phyloP scores from a whole-genome alignment of 2,329 filamentous ascomycete species.

The Pestalotiopsis sp. region DNA sequence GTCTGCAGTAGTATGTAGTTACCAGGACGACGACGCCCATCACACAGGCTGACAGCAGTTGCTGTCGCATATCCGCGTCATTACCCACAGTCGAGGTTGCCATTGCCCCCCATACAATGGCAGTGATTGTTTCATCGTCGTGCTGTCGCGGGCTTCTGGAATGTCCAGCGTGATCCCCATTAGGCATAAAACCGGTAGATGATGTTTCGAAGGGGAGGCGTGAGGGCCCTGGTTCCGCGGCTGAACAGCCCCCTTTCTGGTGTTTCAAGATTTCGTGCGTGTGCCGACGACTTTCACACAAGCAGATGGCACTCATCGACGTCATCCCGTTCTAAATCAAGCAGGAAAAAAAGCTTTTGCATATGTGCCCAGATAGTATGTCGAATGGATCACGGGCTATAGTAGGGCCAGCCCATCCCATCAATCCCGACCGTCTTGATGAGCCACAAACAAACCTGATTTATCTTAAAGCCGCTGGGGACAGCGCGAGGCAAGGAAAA shows the following conservation, averaged over 20 bases:
- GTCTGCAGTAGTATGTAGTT: background rate
- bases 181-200: background rate
- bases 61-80: slow-evolving; percentile 4
- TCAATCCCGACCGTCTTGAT: background rate
- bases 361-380: background rate
- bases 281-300: background rate
- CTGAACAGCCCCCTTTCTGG: slow-evolving; percentile 4
- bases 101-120: background rate
- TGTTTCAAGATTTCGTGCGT: slow-evolving; percentile 6
- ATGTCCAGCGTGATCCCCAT: background rate
- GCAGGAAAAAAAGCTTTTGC: background rate
- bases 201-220: background rate
- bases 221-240: background rate
- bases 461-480: background rate
- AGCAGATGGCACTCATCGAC: slow-evolving; percentile 3
- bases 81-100: background rate
- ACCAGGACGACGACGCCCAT: background rate
- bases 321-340: background rate
- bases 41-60: background rate
- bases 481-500: background rate
- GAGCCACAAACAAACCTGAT: background rate
- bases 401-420: too few species aligned
- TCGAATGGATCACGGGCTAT: too few species aligned
- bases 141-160: slow-evolving; percentile 3
- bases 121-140: slow-evolving; percentile 1